A percentile compares a stretch with the other conserved stretches of the same genome.
These are phyloP conservation scores for Septoria linicola DNA, from an alignment of 2,329 filamentous ascomycete species.

Conservation along the genomic window DNA sequence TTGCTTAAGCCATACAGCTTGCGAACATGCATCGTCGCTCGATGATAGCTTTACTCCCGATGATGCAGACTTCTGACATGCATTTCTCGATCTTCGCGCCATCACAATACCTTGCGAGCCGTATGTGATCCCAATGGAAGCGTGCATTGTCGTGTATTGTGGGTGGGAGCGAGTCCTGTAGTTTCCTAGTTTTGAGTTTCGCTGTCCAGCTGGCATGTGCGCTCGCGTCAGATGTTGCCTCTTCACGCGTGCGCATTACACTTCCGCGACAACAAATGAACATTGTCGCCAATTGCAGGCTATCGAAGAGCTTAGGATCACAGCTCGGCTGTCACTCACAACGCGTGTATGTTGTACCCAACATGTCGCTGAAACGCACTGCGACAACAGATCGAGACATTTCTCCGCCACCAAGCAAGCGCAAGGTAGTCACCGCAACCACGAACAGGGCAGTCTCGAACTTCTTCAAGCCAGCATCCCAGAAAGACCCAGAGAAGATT, in stretches of 20 bases:
- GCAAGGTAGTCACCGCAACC: slow-evolving; percentile 54
- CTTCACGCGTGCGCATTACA: too few relatives aligned
- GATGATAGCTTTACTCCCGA: not conserved
- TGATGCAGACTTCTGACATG: not conserved
- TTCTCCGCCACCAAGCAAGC: slow-evolving; percentile 58
- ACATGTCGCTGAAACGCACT: slow-evolving; percentile 38
- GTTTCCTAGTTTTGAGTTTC: too few relatives aligned
- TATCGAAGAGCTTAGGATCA: too few relatives aligned
- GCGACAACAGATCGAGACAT: slow-evolving; percentile 47
- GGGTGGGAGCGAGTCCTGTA: too few relatives aligned
- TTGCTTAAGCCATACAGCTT: too few relatives aligned
- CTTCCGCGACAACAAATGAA: too few relatives aligned
- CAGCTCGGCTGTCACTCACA: too few relatives aligned
- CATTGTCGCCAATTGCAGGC: too few relatives aligned
- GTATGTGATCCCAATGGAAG: too few relatives aligned
- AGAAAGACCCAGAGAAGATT: slow-evolving; percentile 76
- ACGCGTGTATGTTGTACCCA: not conserved
- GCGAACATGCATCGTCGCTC: not conserved
- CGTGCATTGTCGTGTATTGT: too few relatives aligned
- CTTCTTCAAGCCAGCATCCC: slow-evolving; percentile 84
- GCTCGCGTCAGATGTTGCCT: too few relatives aligned
- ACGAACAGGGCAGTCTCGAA: slow-evolving; percentile 68
- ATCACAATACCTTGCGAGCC: not conserved
- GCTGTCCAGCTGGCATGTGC: too few relatives aligned
- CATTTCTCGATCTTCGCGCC: not conserved